These are phyloP conservation scores for Meyerozyma sp. DNA, from an alignment of 1,139 yeast species.

Conservation along the genomic window DNA sequence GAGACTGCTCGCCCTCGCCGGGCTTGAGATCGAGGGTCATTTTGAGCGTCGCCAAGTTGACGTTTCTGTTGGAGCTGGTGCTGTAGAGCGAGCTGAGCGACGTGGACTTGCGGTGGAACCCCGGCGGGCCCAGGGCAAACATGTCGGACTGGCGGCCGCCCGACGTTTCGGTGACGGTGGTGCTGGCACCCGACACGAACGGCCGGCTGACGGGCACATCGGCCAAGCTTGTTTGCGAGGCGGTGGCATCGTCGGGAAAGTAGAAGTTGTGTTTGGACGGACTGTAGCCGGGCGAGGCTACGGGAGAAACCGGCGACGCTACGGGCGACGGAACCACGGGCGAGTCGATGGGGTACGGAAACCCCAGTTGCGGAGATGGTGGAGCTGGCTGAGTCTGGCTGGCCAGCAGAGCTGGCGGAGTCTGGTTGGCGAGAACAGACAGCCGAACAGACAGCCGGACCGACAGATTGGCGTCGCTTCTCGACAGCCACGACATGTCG, in stretches of 20 bases:
- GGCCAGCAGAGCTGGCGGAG: too few relatives aligned
- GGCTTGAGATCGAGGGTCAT: slow-evolving; percentile 33
- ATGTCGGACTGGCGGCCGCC: slow-evolving; percentile 3
- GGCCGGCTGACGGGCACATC: neutral
- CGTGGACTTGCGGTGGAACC: slow-evolving; percentile 21
- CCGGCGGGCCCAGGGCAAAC: slow-evolving; percentile 10
- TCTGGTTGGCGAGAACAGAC: too few relatives aligned
- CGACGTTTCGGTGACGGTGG: neutral
- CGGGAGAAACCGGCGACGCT: slow-evolving; percentile 6
- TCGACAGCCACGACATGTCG: too few relatives aligned
- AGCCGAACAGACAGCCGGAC: too few relatives aligned
- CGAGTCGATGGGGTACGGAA: slow-evolving; percentile 18
- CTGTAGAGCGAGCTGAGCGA: slow-evolving; percentile 37
- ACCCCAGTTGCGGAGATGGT: too few relatives aligned
- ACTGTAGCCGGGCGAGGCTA: slow-evolving; percentile 9
- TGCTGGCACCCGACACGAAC: neutral
- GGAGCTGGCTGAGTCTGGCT: too few relatives aligned
- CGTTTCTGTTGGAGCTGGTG: slow-evolving; percentile 29
- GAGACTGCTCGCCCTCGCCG: slow-evolving; percentile 50
- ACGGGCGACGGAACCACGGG: slow-evolving; percentile 13
- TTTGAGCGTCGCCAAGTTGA: slow-evolving; percentile 35
- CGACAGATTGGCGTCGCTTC: too few relatives aligned
- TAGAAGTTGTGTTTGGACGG: neutral
- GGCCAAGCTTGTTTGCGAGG: neutral
- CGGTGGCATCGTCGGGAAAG: neutral